phyloP scores from a whole-genome alignment of 306 rosid species.

The Acmispon strigosus region DNA sequence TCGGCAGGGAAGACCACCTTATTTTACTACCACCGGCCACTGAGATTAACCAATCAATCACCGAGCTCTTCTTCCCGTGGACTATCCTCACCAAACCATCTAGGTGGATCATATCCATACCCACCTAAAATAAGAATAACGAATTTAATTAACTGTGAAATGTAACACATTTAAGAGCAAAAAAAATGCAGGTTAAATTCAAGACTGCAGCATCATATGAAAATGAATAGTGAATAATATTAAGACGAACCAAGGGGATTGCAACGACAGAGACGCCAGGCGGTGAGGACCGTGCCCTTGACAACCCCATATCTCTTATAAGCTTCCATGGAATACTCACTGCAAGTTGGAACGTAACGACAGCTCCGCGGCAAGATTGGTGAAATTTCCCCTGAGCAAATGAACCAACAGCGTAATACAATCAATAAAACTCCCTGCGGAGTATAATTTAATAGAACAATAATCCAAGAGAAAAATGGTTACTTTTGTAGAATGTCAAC shows the following conservation, averaged over 20 bases:
- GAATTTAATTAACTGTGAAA: neutral
- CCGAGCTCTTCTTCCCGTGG: conserved; percentile 35
- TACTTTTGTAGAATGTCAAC: conserved; percentile 75
- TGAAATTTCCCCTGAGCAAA: conserved; percentile 75
- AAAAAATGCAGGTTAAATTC: neutral
- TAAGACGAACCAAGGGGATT: conserved; percentile 67
- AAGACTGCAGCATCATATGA: neutral
- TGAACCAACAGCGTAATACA: neutral
- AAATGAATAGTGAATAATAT: neutral
- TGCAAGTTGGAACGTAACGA: conserved; percentile 77
- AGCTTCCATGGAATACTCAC: conserved; percentile 96
- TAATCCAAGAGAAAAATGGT: neutral
- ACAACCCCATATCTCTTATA: conserved; percentile 76
- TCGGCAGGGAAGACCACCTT: neutral
- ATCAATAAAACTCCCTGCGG: no score
- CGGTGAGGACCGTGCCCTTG: conserved; percentile 71
- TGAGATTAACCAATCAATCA: conserved; percentile 24
- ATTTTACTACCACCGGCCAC: neutral
- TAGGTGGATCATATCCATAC: conserved; percentile 84
- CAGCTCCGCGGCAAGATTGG: conserved; percentile 80
- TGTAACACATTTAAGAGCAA: neutral
- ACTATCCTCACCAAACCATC: conserved; percentile 66
- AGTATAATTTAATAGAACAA: neutral
- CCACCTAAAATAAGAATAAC: conserved; percentile 42
- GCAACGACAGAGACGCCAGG: conserved; percentile 87